These are phyloP conservation scores for Fusarium palustre DNA, from an alignment of 2,329 filamentous ascomycete genomes.

Conservation along the genomic window DNA sequence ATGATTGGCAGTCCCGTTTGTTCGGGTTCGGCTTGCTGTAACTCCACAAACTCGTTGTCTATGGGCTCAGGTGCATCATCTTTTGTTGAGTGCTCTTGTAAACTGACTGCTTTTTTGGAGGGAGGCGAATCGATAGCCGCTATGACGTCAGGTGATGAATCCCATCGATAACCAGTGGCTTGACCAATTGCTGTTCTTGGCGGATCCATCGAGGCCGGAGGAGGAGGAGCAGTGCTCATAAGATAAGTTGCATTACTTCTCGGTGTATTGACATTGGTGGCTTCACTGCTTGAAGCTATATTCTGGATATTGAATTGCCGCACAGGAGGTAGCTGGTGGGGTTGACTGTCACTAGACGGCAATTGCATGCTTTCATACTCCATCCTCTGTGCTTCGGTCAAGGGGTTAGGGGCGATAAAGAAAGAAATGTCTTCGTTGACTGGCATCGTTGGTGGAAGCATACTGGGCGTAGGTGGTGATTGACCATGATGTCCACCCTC, in stretches of 20 bases:
- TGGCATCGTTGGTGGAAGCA: constrained; percentile 47
- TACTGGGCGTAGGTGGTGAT: constrained; percentile 38
- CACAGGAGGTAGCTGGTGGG: constrained; percentile 32
- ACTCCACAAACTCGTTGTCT: constrained; percentile 13
- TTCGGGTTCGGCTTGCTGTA: neutral
- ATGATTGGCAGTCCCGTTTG: constrained; percentile 4
- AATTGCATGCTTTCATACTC: constrained; percentile 50
- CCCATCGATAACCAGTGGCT: constrained; percentile 11
- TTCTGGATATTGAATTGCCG: constrained; percentile 34
- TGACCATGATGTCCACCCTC: constrained; percentile 19
- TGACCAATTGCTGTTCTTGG: constrained; percentile 3
- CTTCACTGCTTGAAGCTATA: constrained; percentile 50
- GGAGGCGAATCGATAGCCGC: constrained; percentile 30
- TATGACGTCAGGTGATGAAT: constrained; percentile 47
- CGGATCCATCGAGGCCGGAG: constrained; percentile 27
- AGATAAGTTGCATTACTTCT: constrained; percentile 41
- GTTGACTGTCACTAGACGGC: constrained; percentile 32
- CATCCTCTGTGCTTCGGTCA: constrained; percentile 54
- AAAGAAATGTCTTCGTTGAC: constrained; percentile 48
- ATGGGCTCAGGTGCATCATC: neutral
- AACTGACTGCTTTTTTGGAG: constrained; percentile 14
- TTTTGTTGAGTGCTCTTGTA: constrained; percentile 10
- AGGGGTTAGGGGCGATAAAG: constrained; percentile 50
- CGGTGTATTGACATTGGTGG: constrained; percentile 54
- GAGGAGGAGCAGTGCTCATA: constrained; percentile 40